phyloP scores from a whole-genome alignment of 2,329 filamentous ascomycete species.

The Penicillium brevicompactum region DNA sequence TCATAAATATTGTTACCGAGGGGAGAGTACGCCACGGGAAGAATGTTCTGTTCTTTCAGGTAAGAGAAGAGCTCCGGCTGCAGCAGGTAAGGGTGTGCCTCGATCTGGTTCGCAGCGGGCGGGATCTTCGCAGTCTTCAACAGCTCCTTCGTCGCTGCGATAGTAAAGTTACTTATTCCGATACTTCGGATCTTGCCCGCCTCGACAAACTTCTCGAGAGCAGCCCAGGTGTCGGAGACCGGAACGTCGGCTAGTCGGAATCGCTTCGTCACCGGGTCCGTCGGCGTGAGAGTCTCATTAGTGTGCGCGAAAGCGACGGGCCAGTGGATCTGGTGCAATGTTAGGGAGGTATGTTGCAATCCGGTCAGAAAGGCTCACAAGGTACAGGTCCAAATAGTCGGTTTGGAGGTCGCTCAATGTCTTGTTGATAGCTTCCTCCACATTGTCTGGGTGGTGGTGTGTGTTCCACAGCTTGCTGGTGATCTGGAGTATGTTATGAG shows the following conservation, averaged over 20 bases:
- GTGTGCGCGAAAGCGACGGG: slow-evolving; percentile 34
- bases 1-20: slow-evolving; percentile 53
- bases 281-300: slow-evolving; percentile 30
- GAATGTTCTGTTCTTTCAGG: slow-evolving; percentile 50
- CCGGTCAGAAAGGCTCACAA: slow-evolving; percentile 32
- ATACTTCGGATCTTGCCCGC: slow-evolving; percentile 40
- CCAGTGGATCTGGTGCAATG: slow-evolving; percentile 36
- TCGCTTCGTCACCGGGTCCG: slow-evolving; percentile 28
- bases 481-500: slow-evolving; percentile 35
- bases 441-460: slow-evolving; percentile 52
- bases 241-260: slow-evolving; percentile 31
- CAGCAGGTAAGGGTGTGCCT: slow-evolving; percentile 67
- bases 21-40: slow-evolving; percentile 64
- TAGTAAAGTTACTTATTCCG: slow-evolving; percentile 45
- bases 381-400: slow-evolving; percentile 57
- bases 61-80: slow-evolving; percentile 57
- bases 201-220: slow-evolving; percentile 37
- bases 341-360: not conserved
- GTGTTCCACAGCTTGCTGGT: slow-evolving; percentile 64
- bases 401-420: slow-evolving; percentile 54
- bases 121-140: slow-evolving; percentile 50
- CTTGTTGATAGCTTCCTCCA: slow-evolving; percentile 52
- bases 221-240: slow-evolving; percentile 38
- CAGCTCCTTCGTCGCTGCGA: slow-evolving; percentile 32
- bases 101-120: slow-evolving; percentile 67